phyloP scores from a whole-genome alignment of 2,329 filamentous ascomycete genomes.

The Aphanocladium album region DNA sequence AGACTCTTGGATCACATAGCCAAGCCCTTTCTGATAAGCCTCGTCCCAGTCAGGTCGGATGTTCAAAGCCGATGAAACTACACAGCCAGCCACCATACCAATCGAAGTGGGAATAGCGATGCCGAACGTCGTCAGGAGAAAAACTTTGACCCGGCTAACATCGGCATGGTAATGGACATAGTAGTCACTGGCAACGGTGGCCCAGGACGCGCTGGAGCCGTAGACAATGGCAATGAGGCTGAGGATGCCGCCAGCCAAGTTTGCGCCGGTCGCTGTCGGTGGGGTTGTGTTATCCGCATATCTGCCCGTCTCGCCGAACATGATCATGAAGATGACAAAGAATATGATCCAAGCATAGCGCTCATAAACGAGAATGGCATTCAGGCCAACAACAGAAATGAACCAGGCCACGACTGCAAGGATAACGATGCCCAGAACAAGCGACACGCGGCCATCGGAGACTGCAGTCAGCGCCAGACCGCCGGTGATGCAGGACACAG shows the following conservation, averaged over 20 bases:
- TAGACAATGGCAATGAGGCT: constrained; percentile 42
- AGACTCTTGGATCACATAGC: constrained; percentile 40
- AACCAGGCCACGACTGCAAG: constrained; percentile 43
- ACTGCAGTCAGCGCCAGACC: constrained; percentile 45
- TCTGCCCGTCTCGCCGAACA: constrained; percentile 40
- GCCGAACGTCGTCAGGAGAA: constrained; percentile 42
- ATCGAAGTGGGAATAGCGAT: constrained; percentile 44
- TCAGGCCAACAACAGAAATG: constrained; percentile 48
- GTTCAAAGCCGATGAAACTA: constrained; percentile 38
- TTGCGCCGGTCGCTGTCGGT: constrained; percentile 28
- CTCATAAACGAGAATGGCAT: constrained; percentile 44
- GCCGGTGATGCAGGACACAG: constrained; percentile 45
- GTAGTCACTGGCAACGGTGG: constrained; percentile 35
- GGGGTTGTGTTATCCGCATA: constrained; percentile 35
- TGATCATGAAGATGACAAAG: constrained; percentile 44
- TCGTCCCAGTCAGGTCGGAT: constrained; percentile 32
- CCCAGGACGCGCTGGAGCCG: constrained; percentile 45
- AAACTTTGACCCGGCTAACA: constrained; percentile 41
- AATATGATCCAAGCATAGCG: constrained; percentile 45
- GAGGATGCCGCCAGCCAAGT: constrained; percentile 35
- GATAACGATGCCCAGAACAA: constrained; percentile 49
- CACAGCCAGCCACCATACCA: constrained; percentile 41
- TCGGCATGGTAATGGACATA: constrained; percentile 43
- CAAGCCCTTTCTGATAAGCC: constrained; percentile 37
- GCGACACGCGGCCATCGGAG: constrained; percentile 37